Base-by-base conservation (phyloP, 2,329 filamentous ascomycete species). In the Didymosphaeria variabile region DNA sequence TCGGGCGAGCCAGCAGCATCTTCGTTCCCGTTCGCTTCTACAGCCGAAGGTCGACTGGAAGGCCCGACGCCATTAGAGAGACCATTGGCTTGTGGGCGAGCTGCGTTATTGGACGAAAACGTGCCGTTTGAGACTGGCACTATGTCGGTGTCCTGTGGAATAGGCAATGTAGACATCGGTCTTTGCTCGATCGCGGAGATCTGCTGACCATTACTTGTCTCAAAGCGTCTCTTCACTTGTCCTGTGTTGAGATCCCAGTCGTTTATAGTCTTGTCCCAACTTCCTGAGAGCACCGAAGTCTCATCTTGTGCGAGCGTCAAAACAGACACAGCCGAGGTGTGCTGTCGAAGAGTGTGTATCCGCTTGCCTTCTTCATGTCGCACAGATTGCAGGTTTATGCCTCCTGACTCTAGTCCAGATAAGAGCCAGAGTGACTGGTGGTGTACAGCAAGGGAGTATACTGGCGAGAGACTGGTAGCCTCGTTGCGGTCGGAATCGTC, bases 201-300 rank as follows among this genome's bases (percentile, higher is more conserved):
- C 74, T 99, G 95, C 74, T 99, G 95, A 6, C 91, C 85, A 15
- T 90, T 91, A 56, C 86, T 92, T 1, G 91, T 90, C 50, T 90
- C 88, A 72, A 95, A 99, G 5, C 86, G 85, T 12, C 94, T 87
- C 66, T 88, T 89, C 7, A 91, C 84, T 69, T 91, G 85, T 0
- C 95, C 95, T 1, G 88, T 95, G 71, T 98, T 93, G 29, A 99
- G 79, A 76, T 98, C 95, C 95, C 95, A 99, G 75, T 98, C 94
- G 56, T 93, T 87, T 0, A 98, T 90, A 19, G 87, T 91, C 80
- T 97, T 98, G 78, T 99, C 95, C 95, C 95, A 99, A 75, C 93
- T 94, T 3, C 95, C 95, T 36, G 93, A 97, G 9, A 99, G 79
- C 4, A 98, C 87, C 42, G 90, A 94, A 71, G 86, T 90, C 80